Evolutionary conservation across 306 rosid species (phyloP), one percentile per base, ranked within the genome.

Genomic region (Vigna reflexopilosa): DNA sequence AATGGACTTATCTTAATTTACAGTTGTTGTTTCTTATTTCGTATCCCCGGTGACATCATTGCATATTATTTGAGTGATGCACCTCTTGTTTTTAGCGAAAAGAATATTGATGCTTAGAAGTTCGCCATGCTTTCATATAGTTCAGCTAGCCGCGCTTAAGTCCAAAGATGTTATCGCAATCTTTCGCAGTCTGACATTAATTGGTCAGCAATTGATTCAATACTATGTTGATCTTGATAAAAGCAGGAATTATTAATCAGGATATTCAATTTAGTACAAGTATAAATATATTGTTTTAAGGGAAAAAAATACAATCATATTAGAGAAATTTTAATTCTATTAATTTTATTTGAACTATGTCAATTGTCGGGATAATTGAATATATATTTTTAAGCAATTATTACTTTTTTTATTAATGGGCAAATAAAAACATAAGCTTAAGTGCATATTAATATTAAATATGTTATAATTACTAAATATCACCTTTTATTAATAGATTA

Each of bases 1-100:
- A 36, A 65, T 26, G 72, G 48, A 58, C 71, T 70, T 64, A 36
- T 67, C 40, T 40, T 67, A 50, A 56, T 67, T 75, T 80, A 80
- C 75, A 47, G 36, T 52, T 38, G 54, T 9, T 62, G 32, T 49
- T 71, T 65, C 72, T 65, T 12, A 51, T 54, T 51, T 83, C 62
- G 22, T 69, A 45, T 54, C 17, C 16, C 13, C 19, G 19, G 67
- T 62, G 67, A 14, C n/a, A 34, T 77, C 68, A 73, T 26, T 50
- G 77, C 85, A 75, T 67, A 64, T 58, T 69, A 48, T 55, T 20
- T 20, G 22, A 20, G 40, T 49, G 6, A n/a, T 66, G 50, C 34
- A 32, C 32, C 36, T 6, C 28, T 51, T 66, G 10, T 28, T 54
- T 76, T 34, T 38, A 10, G 36, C 63, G 3, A 28, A 70, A 59